These are phyloP conservation scores for Solanum medicagineum DNA, from an alignment of 257 asterid genomes.

Conservation along the genomic window DNA sequence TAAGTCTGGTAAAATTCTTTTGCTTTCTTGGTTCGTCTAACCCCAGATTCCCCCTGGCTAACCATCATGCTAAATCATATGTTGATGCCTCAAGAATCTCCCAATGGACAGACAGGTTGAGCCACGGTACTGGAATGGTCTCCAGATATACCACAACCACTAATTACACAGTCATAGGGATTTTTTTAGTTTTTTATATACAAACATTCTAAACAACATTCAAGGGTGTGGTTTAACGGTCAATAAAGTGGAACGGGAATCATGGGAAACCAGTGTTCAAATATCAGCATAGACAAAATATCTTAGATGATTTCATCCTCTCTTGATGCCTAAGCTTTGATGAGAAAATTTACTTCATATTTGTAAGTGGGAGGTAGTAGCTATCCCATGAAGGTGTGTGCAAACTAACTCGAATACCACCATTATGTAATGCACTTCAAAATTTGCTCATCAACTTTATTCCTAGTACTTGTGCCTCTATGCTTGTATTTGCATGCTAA, in stretches of 20 bases:
- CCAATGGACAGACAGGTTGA: neutral
- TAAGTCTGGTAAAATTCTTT: neutral
- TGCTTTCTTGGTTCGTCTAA: neutral
- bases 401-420: neutral
- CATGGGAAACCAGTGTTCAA: neutral
- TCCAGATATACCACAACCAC: neutral
- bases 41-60: neutral
- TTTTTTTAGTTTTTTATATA: neutral
- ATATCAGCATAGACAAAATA: neutral
- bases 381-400: neutral
- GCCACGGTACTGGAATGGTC: neutral
- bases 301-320: neutral
- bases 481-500: neutral
- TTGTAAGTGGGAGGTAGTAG: neutral
- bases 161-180: neutral
- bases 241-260: neutral
- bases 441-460: neutral
- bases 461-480: neutral
- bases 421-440: neutral
- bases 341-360: neutral
- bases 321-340: neutral
- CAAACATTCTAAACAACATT: neutral
- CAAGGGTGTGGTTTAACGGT: neutral
- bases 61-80: neutral
- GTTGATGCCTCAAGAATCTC: neutral